Percentiles rank a stretch among this genome's conserved stretches.
Evolutionary conservation across 257 asterid species (phyloP).

Genomic region (Salvia miltiorrhiza): DNA sequence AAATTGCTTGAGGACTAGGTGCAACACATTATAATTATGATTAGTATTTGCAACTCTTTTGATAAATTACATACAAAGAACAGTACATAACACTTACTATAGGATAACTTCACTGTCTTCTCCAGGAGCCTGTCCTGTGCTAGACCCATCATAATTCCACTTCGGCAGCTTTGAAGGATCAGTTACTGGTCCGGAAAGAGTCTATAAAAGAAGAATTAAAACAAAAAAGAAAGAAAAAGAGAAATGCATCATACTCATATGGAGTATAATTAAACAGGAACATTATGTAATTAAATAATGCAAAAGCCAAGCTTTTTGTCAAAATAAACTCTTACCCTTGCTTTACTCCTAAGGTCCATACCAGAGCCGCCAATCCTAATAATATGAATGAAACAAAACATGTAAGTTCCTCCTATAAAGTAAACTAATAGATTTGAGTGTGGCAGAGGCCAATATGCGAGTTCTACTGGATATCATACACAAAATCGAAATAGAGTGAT

Average conservation of each 20-base stretch:
- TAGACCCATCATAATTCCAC: conserved; percentile 95
- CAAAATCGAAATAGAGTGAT: not conserved
- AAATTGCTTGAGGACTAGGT: conserved; percentile 87
- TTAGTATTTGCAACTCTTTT: not conserved
- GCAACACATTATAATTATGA: conserved; percentile 6
- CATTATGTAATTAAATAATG: not conserved
- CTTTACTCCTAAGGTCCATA: conserved; percentile 91
- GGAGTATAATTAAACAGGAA: not conserved
- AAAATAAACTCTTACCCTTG: conserved; percentile 52
- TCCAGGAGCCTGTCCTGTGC: conserved; percentile 96
- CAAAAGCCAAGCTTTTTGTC: not conserved
- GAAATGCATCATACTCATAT: not conserved
- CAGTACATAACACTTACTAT: conserved; percentile 43
- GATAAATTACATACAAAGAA: not conserved
- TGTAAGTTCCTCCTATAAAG: not conserved
- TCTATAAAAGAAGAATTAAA: conserved; percentile 36
- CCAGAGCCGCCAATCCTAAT: conserved; percentile 94
- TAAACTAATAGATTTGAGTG: not conserved
- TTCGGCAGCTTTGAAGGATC: conserved; percentile 85
- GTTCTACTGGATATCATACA: not conserved
- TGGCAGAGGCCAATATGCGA: not conserved
- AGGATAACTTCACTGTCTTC: conserved; percentile 94
- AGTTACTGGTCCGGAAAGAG: conserved; percentile 54
- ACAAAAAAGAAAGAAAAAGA: not conserved
- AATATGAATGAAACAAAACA: not conserved